phyloP scores from a whole-genome alignment of 345 rosid species.

The Gossypium turneri region DNA sequence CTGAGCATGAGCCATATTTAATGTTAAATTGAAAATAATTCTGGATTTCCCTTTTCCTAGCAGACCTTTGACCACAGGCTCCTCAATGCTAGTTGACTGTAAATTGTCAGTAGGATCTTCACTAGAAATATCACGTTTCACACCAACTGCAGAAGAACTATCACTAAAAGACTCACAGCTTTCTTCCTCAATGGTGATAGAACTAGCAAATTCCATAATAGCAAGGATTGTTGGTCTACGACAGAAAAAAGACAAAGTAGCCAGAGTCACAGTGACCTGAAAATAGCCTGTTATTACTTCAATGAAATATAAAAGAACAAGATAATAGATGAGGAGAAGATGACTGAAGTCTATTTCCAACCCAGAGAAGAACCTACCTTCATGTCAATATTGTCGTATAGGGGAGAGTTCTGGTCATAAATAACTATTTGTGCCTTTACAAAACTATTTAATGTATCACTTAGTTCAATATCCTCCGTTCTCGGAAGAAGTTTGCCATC shows the following conservation, averaged over 20 bases:
- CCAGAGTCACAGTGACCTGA: conserved; percentile 76
- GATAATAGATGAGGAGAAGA: neutral
- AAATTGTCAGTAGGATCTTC: conserved; percentile 44
- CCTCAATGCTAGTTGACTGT: conserved; percentile 29
- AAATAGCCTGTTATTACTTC: conserved; percentile 20
- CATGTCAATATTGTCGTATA: conserved; percentile 66
- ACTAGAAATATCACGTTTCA: conserved; percentile 34
- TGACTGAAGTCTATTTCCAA: neutral
- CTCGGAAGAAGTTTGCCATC: conserved; percentile 30
- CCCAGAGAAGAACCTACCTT: conserved; percentile 42
- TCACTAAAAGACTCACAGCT: conserved; percentile 54
- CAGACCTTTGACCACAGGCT: conserved; percentile 74
- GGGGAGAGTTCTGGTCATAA: conserved; percentile 66
- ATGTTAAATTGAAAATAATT: conserved; percentile 64
- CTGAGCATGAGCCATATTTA: conserved; percentile 89
- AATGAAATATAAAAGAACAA: conserved; percentile 7
- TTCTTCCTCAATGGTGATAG: conserved; percentile 59
- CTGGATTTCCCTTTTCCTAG: conserved; percentile 93
- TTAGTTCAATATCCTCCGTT: conserved; percentile 37
- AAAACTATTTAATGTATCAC: conserved; percentile 68
- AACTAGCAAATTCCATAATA: conserved; percentile 79
- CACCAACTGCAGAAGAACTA: conserved; percentile 43
- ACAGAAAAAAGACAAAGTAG: conserved; percentile 88
- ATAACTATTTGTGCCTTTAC: conserved; percentile 89
- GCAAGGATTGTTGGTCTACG: conserved; percentile 95